These are phyloP conservation scores for Calocera viscosa DNA, from an alignment of 768 basidiomycete genomes.

Conservation along the genomic window DNA sequence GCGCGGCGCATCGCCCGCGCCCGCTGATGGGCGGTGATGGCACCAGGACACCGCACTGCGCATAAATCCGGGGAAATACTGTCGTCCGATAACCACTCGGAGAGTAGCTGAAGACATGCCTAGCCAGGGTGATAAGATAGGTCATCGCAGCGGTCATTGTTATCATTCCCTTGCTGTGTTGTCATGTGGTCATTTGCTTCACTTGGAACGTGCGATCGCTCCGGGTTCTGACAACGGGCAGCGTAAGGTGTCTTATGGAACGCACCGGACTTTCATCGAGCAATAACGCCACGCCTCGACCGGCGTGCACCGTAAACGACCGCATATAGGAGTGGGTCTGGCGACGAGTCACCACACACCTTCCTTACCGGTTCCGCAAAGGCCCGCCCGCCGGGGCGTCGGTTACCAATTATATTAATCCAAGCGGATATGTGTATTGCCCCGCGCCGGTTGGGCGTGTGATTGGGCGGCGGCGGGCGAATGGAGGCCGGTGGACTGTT, in stretches of 20 bases:
- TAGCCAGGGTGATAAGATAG: constrained; percentile 1
- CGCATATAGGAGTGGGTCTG: background rate
- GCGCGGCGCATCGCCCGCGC: constrained; percentile 3
- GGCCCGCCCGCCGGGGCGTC: constrained; percentile 5
- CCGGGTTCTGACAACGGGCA: background rate
- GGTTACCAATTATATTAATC: background rate
- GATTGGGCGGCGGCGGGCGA: background rate
- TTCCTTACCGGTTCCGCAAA: constrained; percentile 3
- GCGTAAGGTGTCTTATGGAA: background rate
- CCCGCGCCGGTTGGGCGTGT: background rate
- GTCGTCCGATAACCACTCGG: background rate
- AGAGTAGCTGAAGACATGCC: background rate
- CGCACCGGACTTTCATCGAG: background rate
- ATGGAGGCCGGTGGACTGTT: constrained; percentile 4
- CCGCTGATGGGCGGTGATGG: background rate
- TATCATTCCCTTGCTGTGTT: constrained; percentile 8
- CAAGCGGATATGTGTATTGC: background rate
- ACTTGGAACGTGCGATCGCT: constrained; percentile 1
- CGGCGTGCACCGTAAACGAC: background rate
- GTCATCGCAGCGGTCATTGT: background rate
- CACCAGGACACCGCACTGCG: background rate
- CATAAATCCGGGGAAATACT: background rate
- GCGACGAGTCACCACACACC: background rate
- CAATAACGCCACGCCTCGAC: background rate
- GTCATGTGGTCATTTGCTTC: background rate